phyloP scores from a whole-genome alignment of 2,329 filamentous ascomycete genomes.

The Penicillium polonicum region DNA sequence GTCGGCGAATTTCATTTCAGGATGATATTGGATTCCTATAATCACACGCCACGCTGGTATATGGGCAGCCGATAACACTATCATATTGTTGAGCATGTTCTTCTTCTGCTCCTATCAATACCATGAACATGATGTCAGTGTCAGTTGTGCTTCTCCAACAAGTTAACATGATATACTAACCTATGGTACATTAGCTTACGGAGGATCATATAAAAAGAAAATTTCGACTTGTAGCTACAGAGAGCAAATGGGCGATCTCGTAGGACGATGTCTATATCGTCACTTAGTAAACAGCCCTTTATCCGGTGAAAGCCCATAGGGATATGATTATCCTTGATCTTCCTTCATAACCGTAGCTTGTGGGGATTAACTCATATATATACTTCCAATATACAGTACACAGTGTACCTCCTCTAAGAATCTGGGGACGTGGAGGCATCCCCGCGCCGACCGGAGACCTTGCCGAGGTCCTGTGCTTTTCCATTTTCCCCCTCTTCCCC shows the following conservation, averaged over 20 bases:
- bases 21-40: neutral
- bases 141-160: neutral
- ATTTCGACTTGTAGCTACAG: neutral
- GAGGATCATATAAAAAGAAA: neutral
- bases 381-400: neutral
- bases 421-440: slow-evolving; percentile 16
- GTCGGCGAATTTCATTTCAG: neutral
- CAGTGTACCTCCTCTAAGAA: neutral
- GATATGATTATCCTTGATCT: neutral
- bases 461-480: slow-evolving; percentile 6
- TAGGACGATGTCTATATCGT: neutral
- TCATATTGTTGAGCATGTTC: neutral
- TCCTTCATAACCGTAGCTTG: neutral
- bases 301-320: neutral
- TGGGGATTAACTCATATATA: neutral
- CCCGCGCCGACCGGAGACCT: slow-evolving; percentile 14
- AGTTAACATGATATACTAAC: neutral
- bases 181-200: too few species aligned
- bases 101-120: neutral
- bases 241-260: neutral
- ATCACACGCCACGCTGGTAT: neutral
- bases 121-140: neutral
- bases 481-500: slow-evolving; percentile 2
- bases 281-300: neutral
- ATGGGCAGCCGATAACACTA: neutral